phyloP scores from a whole-genome alignment of 768 basidiomycete species.

The Cantharellus anzutake region DNA sequence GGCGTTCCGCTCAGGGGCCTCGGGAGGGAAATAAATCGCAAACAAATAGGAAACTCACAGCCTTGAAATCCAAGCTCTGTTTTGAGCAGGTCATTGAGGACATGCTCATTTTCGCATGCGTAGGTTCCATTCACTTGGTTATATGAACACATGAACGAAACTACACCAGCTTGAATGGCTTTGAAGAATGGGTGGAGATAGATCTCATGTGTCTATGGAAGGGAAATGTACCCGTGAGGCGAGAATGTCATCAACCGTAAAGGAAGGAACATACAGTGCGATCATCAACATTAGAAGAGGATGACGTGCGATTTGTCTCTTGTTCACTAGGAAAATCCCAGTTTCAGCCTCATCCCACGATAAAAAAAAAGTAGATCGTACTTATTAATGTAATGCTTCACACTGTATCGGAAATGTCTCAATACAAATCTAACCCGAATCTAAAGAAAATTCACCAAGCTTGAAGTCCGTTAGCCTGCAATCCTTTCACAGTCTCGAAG shows the following conservation, averaged over 20 bases:
- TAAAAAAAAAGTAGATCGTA: slow-evolving; percentile 20
- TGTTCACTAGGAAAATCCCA: slow-evolving; percentile 13
- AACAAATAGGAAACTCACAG: slow-evolving; percentile 1
- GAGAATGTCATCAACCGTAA: background rate
- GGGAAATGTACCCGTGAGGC: slow-evolving; percentile 13
- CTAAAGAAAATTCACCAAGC: slow-evolving; percentile 10
- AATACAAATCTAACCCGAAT: background rate
- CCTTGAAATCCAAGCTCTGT: slow-evolving; percentile 14
- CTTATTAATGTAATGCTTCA: slow-evolving; percentile 20
- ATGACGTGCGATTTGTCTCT: slow-evolving; percentile 9
- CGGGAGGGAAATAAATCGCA: background rate
- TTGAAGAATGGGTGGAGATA: slow-evolving; percentile 7
- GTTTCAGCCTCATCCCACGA: too few species aligned
- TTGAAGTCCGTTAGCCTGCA: slow-evolving; percentile 12
- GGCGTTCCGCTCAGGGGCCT: background rate
- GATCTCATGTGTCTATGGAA: slow-evolving; percentile 25
- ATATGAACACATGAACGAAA: slow-evolving; percentile 36
- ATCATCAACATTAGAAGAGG: slow-evolving; percentile 6
- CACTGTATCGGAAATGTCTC: background rate
- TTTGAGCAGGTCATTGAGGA: slow-evolving; percentile 13
- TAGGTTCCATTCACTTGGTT: slow-evolving; percentile 19
- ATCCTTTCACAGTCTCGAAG: slow-evolving; percentile 12
- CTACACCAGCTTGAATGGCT: slow-evolving; percentile 8
- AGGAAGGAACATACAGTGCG: slow-evolving; percentile 18
- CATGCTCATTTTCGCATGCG: slow-evolving; percentile 8